Conservation (phyloP, 345 rosid genomes). For the Pistacia integerrima region DNA sequence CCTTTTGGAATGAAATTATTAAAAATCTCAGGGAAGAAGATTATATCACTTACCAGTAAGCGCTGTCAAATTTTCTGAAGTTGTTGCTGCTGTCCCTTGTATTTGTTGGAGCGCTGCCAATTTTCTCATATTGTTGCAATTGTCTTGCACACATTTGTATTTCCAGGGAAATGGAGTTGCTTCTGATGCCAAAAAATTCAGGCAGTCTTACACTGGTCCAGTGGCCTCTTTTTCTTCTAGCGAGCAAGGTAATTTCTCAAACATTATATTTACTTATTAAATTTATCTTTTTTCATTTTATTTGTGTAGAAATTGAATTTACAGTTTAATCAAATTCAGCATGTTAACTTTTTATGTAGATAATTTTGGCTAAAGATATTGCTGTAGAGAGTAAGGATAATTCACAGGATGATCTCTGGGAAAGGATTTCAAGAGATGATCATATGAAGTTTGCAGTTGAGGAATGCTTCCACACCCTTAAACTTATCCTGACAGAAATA, state of each 20-base stretch:
- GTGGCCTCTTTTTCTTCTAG: slow-evolving; percentile 99
- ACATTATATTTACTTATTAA: background rate
- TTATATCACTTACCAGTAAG: slow-evolving; percentile 82
- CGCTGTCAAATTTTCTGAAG: slow-evolving; percentile 21
- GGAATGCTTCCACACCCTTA: slow-evolving; percentile 73
- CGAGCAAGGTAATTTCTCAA: slow-evolving; percentile 75
- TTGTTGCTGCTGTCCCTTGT: slow-evolving; percentile 10
- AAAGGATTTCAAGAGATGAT: slow-evolving; percentile 81
- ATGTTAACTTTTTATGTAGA: slow-evolving; percentile 37
- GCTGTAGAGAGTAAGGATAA: slow-evolving; percentile 61
- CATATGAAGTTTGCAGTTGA: slow-evolving; percentile 96
- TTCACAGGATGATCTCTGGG: slow-evolving; percentile 86
- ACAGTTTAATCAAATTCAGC: background rate
- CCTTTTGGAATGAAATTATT: slow-evolving; percentile 95
- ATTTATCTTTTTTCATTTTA: background rate
- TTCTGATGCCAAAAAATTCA: slow-evolving; percentile 92
- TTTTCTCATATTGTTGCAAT: slow-evolving; percentile 2
- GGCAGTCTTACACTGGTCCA: slow-evolving; percentile 79
- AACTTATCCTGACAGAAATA: slow-evolving; percentile 64
- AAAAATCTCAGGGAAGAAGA: slow-evolving; percentile 92
- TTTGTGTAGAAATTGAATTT: background rate
- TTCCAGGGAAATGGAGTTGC: slow-evolving; percentile 88
- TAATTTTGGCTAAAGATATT: slow-evolving; percentile 88
- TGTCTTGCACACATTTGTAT: slow-evolving; percentile 4
- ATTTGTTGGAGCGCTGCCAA: background rate